Conservation (phyloP, 805 yeast genomes). For the Candida caryicola region DNA sequence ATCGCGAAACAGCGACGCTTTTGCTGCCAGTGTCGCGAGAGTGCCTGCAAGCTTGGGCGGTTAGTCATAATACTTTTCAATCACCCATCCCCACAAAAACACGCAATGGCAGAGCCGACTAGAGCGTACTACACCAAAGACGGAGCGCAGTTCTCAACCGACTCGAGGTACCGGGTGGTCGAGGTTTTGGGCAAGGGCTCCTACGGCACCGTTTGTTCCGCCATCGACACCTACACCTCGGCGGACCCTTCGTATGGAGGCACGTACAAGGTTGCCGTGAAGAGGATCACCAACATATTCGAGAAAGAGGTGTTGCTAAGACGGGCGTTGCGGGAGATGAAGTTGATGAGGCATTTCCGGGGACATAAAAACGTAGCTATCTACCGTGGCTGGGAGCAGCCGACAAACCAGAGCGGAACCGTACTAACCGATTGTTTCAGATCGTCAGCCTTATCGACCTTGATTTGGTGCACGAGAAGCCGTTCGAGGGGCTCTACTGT, state of each 20-base stretch:
- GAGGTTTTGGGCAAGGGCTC: conserved; percentile 77
- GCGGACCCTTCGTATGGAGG: conserved; percentile 13
- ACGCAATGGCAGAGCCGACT: background rate
- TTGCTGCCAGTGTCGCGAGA: too few relatives aligned
- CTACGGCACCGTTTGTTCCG: conserved; percentile 82
- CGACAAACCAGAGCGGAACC: too few relatives aligned
- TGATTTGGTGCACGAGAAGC: conserved; percentile 62
- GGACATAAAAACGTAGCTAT: conserved; percentile 72
- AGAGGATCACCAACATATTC: conserved; percentile 73
- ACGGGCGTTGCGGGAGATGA: conserved; percentile 81
- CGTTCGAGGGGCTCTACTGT: conserved; percentile 85
- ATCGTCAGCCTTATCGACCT: conserved; percentile 72
- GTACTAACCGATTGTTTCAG: too few relatives aligned
- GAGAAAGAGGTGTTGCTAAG: conserved; percentile 62
- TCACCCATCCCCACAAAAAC: too few relatives aligned
- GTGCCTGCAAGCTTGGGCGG: too few relatives aligned
- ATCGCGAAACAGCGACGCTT: too few relatives aligned
- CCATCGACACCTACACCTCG: conserved; percentile 46
- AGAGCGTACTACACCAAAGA: conserved; percentile 22
- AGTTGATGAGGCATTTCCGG: conserved; percentile 73
- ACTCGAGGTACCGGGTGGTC: conserved; percentile 55
- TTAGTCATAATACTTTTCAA: too few relatives aligned
- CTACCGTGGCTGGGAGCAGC: too few relatives aligned
- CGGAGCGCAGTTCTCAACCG: conserved; percentile 59
- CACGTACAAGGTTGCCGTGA: conserved; percentile 61